Percentiles rank a stretch among this genome's conserved stretches.
Evolutionary conservation across 192 early-diverging fungal species (phyloP).

Genomic region (Helicostylum pulchrum): DNA sequence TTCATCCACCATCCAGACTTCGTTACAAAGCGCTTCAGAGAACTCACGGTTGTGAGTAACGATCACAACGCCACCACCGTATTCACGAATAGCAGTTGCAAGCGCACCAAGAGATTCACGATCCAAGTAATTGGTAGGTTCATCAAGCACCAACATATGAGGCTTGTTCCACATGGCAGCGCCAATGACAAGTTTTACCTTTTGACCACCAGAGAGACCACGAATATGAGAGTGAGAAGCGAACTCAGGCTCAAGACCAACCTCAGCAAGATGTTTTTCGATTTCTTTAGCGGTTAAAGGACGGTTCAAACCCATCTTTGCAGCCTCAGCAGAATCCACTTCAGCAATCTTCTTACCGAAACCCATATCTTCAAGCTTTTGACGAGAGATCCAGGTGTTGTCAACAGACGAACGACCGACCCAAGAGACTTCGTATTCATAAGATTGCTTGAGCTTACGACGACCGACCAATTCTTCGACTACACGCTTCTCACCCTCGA

Average conservation of each 20-base stretch:
- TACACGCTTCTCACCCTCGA: constrained; percentile 61
- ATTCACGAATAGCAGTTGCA: constrained; percentile 72
- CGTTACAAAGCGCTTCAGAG: constrained; percentile 66
- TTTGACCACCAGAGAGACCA: constrained; percentile 78
- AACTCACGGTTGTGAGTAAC: constrained; percentile 86
- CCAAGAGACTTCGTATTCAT: constrained; percentile 83
- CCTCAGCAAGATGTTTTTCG: constrained; percentile 72
- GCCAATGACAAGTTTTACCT: constrained; percentile 82
- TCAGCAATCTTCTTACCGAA: constrained; percentile 75
- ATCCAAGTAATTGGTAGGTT: constrained; percentile 78
- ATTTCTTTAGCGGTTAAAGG: constrained; percentile 68
- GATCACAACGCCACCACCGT: constrained; percentile 79
- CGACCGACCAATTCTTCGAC: constrained; percentile 65
- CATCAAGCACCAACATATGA: constrained; percentile 88
- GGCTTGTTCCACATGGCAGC: constrained; percentile 86
- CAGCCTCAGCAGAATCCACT: constrained; percentile 74
- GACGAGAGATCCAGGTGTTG: constrained; percentile 71
- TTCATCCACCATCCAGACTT: constrained; percentile 72
- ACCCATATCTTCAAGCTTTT: constrained; percentile 68
- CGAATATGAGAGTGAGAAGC: constrained; percentile 65
- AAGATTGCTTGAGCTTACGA: constrained; percentile 77
- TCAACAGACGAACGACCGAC: constrained; percentile 57
- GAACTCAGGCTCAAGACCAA: constrained; percentile 76
- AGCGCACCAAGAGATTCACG: constrained; percentile 63
- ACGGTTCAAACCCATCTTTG: constrained; percentile 68